Evolutionary conservation across 2,329 filamentous ascomycete genomes (phyloP), one percentile per base, ranked within the genome.

Genomic region (Aschersonia sp.): DNA sequence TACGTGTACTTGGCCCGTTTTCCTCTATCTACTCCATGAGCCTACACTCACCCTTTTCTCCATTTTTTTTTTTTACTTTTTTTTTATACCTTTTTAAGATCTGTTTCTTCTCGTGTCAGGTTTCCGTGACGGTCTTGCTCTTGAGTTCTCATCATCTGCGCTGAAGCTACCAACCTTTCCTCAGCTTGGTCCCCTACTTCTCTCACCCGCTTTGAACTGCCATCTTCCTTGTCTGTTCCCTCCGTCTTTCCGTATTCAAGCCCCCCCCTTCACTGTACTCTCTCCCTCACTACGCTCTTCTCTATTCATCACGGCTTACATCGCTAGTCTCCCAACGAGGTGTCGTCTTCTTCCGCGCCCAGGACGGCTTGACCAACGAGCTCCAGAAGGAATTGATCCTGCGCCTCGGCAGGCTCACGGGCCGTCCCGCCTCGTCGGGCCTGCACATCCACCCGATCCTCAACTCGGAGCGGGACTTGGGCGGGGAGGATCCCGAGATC

Each of bases 331-430:
- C 81, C 1, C 74, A 78, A 50, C 75, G 81, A 0, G 81, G 81
- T 8, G 81, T 85, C 4, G 79, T 85, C 33, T 83, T 85, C 65
- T 83, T 85, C 64, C 75, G 80, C 22, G 71, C 74, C 32, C 81
- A 86, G 53, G 68, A 81, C 56, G 66, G 68, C 37, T 62, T 84
- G 39, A 72, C 70, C 52, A 73, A 82, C 56, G 75, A 78, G 1
- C 69, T 81, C 2, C 79, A 83, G 56, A 86, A 86, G 63, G 66
- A 79, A 47, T 68, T 86, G 0, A 75, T 79, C 22, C 70, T 81
- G 44, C 68, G 72, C 0, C 70, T 83, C 1, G 79, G 79, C 9
- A 63, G 78, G 57, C 67, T 80, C 0, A 69, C 73, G 0, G 76
- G 76, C 48, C 78, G 78, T 50, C 78, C 78, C 0, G 56, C 61